phyloP scores from a whole-genome alignment of 257 asterid species.

The Solanum chiquidenum region DNA sequence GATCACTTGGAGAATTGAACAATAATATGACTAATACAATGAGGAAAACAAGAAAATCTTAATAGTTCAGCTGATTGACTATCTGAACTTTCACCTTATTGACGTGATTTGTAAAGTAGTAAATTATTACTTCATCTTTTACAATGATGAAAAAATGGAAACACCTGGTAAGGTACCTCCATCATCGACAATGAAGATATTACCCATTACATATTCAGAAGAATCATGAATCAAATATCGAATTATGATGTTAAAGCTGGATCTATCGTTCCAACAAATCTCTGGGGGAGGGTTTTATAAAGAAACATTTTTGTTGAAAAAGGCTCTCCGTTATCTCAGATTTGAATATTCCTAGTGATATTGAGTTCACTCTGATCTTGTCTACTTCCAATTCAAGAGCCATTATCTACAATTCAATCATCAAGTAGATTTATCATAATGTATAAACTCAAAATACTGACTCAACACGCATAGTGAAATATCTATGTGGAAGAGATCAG shows the following conservation, averaged over 20 bases:
- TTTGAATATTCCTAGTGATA: slow-evolving; percentile 27
- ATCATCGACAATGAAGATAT: slow-evolving; percentile 22
- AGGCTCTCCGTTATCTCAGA: slow-evolving; percentile 30
- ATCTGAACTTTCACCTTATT: neutral
- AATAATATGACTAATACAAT: neutral
- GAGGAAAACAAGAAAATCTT: no score
- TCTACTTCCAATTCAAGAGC: slow-evolving; percentile 23
- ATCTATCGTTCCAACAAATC: slow-evolving; percentile 8
- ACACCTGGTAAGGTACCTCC: slow-evolving; percentile 27
- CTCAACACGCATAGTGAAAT: no score
- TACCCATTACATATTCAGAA: slow-evolving; percentile 22
- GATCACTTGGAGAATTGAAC: neutral
- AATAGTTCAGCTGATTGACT: no score
- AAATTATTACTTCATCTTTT: neutral
- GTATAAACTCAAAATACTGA: no score
- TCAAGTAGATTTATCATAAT: no score
- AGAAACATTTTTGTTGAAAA: slow-evolving; percentile 13
- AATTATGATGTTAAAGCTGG: slow-evolving; percentile 29
- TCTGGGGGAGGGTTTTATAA: slow-evolving; percentile 4
- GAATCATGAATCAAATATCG: slow-evolving; percentile 26
- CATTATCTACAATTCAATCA: slow-evolving; percentile 16
- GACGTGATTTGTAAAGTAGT: fast-evolving
- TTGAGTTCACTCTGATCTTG: slow-evolving; percentile 29
- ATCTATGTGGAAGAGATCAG: no score
- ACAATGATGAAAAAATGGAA: slow-evolving; percentile 29